A percentile compares a stretch with the other conserved stretches of the same genome.
Evolutionary conservation across 1,284 basidiomycete genomes (phyloP).

Genomic region (Lignosus rhinocerotis): DNA sequence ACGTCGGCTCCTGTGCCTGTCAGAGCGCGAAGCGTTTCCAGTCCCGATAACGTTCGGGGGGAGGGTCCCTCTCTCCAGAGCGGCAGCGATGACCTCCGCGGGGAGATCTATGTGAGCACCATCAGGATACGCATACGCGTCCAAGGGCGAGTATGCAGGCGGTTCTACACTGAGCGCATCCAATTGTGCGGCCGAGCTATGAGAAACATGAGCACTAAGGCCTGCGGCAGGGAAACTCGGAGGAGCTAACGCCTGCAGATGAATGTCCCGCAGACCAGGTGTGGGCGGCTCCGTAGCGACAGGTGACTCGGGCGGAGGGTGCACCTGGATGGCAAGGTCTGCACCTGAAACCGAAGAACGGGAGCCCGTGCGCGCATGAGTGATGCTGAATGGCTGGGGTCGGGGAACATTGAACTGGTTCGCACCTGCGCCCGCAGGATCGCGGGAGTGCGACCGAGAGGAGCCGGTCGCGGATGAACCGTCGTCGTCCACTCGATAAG

Average conservation of each 20-base stretch:
- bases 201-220: constrained; percentile 20
- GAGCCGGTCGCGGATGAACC: constrained; percentile 28
- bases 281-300: constrained; percentile 74
- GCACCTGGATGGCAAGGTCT: constrained; percentile 66
- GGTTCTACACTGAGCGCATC: constrained; percentile 46
- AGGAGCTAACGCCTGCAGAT: constrained; percentile 63
- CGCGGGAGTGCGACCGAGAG: constrained; percentile 38
- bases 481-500: constrained; percentile 23
- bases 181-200: constrained; percentile 21
- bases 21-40: constrained; percentile 45
- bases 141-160: constrained; percentile 80
- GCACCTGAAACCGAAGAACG: constrained; percentile 48
- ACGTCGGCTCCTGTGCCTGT: constrained; percentile 57
- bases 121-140: constrained; percentile 76
- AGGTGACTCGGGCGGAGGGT: constrained; percentile 76
- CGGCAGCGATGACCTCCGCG: constrained; percentile 79
- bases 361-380: constrained; percentile 36
- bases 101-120: constrained; percentile 82
- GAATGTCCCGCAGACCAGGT: constrained; percentile 76
- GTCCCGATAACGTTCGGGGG: constrained; percentile 54
- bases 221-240: constrained; percentile 28
- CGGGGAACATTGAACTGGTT: constrained; percentile 74
- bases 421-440: constrained; percentile 62
- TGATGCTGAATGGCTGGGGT: constrained; percentile 40
- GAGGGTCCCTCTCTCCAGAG: constrained; percentile 66